Evolutionary conservation across 192 early-diverging fungal species (phyloP).

Genomic region (Podila minutissima): DNA sequence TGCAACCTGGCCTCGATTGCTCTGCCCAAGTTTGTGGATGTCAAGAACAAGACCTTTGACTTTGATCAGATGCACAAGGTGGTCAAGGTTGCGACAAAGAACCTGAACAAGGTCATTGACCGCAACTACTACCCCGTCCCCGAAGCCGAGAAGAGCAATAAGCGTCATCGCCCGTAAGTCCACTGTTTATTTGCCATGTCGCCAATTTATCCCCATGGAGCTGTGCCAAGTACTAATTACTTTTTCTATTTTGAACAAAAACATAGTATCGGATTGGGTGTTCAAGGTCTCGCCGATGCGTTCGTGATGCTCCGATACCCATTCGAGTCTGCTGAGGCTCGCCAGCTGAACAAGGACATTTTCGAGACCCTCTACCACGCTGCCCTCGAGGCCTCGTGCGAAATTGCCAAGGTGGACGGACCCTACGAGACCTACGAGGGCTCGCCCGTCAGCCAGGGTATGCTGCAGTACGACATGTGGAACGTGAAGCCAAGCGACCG

Average conservation of each 20-base stretch:
- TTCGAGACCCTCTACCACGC: slow-evolving; percentile 97
- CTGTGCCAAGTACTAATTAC: too few species aligned
- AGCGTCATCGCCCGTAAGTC: slow-evolving; percentile 85
- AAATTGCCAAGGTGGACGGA: slow-evolving; percentile 82
- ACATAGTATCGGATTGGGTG: slow-evolving; percentile 26
- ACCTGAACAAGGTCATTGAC: slow-evolving; percentile 98
- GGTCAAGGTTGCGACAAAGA: slow-evolving; percentile 86
- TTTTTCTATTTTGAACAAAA: not conserved
- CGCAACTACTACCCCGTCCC: slow-evolving; percentile 95
- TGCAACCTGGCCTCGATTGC: slow-evolving; percentile 97
- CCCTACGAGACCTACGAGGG: slow-evolving; percentile 88
- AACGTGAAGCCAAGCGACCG: slow-evolving; percentile 75
- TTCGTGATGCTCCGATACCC: slow-evolving; percentile 94
- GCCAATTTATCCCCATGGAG: too few species aligned
- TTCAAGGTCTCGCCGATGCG: slow-evolving; percentile 89
- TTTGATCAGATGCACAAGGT: slow-evolving; percentile 85
- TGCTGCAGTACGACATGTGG: slow-evolving; percentile 95
- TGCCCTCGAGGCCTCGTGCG: slow-evolving; percentile 90
- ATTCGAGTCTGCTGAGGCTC: slow-evolving; percentile 88
- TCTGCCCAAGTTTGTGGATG: slow-evolving; percentile 87
- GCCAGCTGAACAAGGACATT: slow-evolving; percentile 84
- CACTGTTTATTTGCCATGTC: not conserved
- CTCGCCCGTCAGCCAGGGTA: slow-evolving; percentile 85
- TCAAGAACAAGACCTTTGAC: slow-evolving; percentile 70
- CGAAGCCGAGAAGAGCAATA: slow-evolving; percentile 87